These are phyloP conservation scores for Arctium lappa DNA, from an alignment of 129 eudicot genomes.

Conservation along the genomic window DNA sequence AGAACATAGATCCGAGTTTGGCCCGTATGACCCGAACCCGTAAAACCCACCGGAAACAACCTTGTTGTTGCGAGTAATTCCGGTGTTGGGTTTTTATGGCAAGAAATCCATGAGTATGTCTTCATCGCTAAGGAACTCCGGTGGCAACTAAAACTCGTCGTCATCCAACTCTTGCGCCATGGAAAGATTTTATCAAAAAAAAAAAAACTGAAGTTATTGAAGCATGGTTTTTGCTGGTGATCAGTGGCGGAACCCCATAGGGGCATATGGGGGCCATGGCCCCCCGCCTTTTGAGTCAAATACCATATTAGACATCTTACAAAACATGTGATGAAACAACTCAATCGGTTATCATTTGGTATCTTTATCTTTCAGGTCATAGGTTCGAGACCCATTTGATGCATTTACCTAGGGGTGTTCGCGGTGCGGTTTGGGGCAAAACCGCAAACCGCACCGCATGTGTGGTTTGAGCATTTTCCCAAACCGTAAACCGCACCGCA, in stretches of 20 bases:
- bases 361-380: no score
- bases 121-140: slow-evolving; percentile 73
- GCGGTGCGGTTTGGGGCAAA: no score
- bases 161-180: slow-evolving; percentile 60
- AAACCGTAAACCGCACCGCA: no score
- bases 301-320: no score
- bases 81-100: not conserved
- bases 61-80: not conserved
- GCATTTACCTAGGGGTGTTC: no score
- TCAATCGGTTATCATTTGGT: no score
- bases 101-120: slow-evolving; percentile 46
- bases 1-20: slow-evolving; percentile 58
- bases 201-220: not conserved
- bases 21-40: slow-evolving; percentile 31
- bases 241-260: not conserved
- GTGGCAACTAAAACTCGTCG: slow-evolving; percentile 84
- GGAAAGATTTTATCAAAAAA: not conserved
- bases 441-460: no score
- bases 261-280: slow-evolving; percentile 20
- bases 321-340: no score
- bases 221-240: not conserved
- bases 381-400: no score
- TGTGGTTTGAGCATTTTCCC: no score
- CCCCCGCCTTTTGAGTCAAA: not conserved
- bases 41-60: not conserved